A percentile compares a stretch with the other conserved stretches of the same genome.
Conservation (phyloP, 768 basidiomycete genomes). For the Kwoniella mangroviensis region DNA sequence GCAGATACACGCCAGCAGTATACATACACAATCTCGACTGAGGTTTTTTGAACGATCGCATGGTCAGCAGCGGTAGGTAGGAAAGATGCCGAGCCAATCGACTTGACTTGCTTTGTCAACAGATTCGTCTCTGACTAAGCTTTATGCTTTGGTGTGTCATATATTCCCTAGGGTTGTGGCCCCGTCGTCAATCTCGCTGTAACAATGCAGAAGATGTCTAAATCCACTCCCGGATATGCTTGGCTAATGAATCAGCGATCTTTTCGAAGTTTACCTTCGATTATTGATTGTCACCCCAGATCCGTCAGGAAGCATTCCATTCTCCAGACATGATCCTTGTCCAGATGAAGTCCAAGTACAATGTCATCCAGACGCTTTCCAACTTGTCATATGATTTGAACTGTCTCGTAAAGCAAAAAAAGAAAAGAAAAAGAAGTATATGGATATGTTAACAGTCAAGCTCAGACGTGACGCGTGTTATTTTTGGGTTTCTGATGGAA, state of each 20-base stretch:
- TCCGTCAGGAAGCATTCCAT: neutral
- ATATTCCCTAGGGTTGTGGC: neutral
- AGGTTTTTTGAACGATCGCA: too few relatives aligned
- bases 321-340: neutral
- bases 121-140: neutral
- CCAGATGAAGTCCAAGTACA: neutral
- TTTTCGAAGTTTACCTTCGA: neutral
- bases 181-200: neutral
- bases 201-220: neutral
- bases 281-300: neutral
- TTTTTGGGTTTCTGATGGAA: conserved; percentile 6
- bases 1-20: too few relatives aligned
- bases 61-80: too few relatives aligned
- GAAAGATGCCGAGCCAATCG: neutral
- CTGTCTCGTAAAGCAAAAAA: too few relatives aligned
- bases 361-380: too few relatives aligned
- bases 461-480: conserved; percentile 10
- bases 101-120: neutral
- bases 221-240: neutral
- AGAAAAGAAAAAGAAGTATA: too few relatives aligned
- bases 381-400: too few relatives aligned
- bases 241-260: neutral
- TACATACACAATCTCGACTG: too few relatives aligned
- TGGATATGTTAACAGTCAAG: too few relatives aligned
- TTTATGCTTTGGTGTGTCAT: neutral